Evolutionary conservation across 208 protist species (phyloP).

Genomic region (Wallacemonas sp.): DNA sequence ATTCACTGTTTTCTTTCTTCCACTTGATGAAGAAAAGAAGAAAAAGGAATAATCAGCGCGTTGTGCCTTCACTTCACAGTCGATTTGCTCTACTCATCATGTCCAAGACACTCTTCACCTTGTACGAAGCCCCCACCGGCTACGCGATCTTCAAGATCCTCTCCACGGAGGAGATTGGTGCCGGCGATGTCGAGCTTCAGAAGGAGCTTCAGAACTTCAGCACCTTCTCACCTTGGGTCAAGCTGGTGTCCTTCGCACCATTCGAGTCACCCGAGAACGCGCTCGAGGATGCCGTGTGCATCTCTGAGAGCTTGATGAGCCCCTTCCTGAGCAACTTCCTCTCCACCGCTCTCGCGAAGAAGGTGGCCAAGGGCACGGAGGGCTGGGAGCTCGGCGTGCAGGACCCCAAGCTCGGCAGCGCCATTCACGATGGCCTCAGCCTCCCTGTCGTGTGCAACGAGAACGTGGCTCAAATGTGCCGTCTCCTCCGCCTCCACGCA

Average conservation of each 20-base stretch:
- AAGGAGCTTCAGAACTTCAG: slow-evolving; percentile 91
- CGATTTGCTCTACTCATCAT: too few species aligned
- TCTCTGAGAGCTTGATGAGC: slow-evolving; percentile 95
- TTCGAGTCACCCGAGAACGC: slow-evolving; percentile 97
- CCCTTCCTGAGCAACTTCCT: slow-evolving; percentile 94
- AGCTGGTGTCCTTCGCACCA: slow-evolving; percentile 95
- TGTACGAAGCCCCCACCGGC: slow-evolving; percentile 97
- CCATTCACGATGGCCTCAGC: slow-evolving; percentile 92
- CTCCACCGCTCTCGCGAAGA: slow-evolving; percentile 94
- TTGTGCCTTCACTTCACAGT: too few species aligned
- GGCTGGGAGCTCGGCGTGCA: slow-evolving; percentile 94
- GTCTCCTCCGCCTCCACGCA: slow-evolving; percentile 97
- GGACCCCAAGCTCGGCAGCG: slow-evolving; percentile 94
- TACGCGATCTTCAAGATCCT: slow-evolving; percentile 96
- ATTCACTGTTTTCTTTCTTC: too few species aligned
- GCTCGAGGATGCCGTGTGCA: slow-evolving; percentile 97
- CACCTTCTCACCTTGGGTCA: slow-evolving; percentile 95
- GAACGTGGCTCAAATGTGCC: slow-evolving; percentile 86
- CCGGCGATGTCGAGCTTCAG: slow-evolving; percentile 88
- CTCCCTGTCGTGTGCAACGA: slow-evolving; percentile 91
- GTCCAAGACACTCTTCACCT: slow-evolving; percentile 89
- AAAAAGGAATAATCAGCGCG: too few species aligned
- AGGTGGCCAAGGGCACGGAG: slow-evolving; percentile 72
- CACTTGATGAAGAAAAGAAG: too few species aligned
- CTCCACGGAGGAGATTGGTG: slow-evolving; percentile 95